Evolutionary conservation across 2,329 filamentous ascomycete genomes (phyloP), one percentile per base, ranked within the genome.

Genomic region (Sphaerulina musiva): DNA sequence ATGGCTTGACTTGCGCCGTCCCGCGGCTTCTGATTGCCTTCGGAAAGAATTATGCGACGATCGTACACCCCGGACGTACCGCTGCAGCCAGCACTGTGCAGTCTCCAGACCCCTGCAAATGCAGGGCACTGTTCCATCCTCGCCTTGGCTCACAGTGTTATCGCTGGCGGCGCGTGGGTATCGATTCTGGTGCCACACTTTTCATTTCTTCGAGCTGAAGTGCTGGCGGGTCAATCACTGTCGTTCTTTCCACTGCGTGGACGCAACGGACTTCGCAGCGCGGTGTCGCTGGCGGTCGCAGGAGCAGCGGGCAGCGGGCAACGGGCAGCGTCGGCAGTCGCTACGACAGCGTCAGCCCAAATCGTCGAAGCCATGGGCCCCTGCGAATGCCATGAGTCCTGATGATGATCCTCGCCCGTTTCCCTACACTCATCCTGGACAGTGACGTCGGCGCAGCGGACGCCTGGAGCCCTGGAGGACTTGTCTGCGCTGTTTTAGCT

Each of bases 341-440:
- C 12, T 26, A 20, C 10, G 20, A 26, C 20, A 45, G 26, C 17
- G 17, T 34, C 17, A 40, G 41, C 10, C 34, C 12, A 10, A 2
- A n/a, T 11, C 34, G 10, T 38, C 48, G 20, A 40, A 51, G 12
- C 23, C 48, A 51, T 20, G 39, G 48, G 48, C 48, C 48, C 48
- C 36, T 51, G 39, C 40, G 31, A 40, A 51, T 51, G 48, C 40
- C 47, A 50, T 38, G 34, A 50, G 38, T 42, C 12, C 47, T 50
- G 26, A 42, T 36, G 40, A 45, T 44, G 48, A 45, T 39, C 29
- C 48, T 50, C 48, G 40, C 48, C 36, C 42, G 43, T 38, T 29
- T 12, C 39, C 41, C 26, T 38, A 40, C 29, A 14, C 5, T 11
- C 31, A 51, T 51, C 48, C 48, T 45, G 29, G 48, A 36, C 39